Evolutionary conservation across 2,329 filamentous ascomycete species (phyloP), one percentile per base, ranked within the genome.

Genomic region (Ascocoryne sarcoides): DNA sequence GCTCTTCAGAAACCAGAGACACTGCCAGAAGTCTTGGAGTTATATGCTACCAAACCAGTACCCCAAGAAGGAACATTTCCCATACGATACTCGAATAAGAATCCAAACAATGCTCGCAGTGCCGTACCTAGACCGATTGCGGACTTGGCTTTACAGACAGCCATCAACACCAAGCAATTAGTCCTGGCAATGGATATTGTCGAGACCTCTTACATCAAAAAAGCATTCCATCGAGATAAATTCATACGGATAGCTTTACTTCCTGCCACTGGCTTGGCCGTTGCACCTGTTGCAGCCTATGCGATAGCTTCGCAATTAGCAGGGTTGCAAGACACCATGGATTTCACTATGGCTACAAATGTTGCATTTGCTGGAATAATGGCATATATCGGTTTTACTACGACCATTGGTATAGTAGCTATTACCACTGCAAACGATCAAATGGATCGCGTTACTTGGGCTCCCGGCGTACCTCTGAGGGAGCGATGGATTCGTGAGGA

Each of bases 401-500:
- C 77, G 3, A 86, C 82, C 8, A 75, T 96, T 39, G 92, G 90
- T 2, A 66, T 92, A 31, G 77, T 96, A 28, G 87, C 90, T 7
- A 68, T 93, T 44, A 80, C 86, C 18, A 95, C 90, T 23, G 73
- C 82, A 45, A 95, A 95, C 62, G 89, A 96, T 60, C 88, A 96
- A 63, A 95, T 95, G 85, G 81, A 83, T 55, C 78, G 92, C 15
- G 87, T 96, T 4, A 89, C 86, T 2, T 98, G 92, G 92, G 72
- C 82, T 7, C 77, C 78, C 0, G 92, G 92, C 9, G 82, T 86
- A 23, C 82, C 85, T 16, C 65, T 96, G 48, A 74, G 83, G 46
- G 75, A 86, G 55, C 75, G 92, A 10, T 96, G 89, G 84, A 62
- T 94, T 39, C 73, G 86, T 23, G 92, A 96, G 60, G 88, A 95